Conservation (phyloP, 129 eudicot species). For the Rutidosis leptorrhynchoides region DNA sequence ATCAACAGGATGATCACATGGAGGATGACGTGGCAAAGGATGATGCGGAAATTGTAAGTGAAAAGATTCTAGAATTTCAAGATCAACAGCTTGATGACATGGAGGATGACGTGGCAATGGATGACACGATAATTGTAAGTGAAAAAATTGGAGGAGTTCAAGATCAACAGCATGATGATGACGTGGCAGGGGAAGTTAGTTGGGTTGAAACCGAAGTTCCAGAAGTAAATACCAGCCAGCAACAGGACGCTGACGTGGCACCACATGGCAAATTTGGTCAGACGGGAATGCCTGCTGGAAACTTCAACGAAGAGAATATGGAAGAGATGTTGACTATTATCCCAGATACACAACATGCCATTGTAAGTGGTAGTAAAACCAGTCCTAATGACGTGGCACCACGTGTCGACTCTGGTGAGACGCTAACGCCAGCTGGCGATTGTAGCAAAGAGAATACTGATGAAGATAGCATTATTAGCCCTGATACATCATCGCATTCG, state of each 20-base stretch:
- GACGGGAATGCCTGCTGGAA: constrained; percentile 8
- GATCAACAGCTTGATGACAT: too few relatives aligned
- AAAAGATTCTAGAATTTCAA: too few relatives aligned
- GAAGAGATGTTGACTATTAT: background rate
- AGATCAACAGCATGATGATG: constrained; percentile 19
- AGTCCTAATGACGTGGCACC: constrained; percentile 8
- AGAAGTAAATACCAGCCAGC: constrained; percentile 21
- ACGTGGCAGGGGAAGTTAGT: constrained; percentile 22
- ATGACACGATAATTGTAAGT: constrained; percentile 13
- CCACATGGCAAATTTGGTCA: background rate
- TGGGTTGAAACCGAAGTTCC: constrained; percentile 18
- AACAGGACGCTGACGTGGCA: constrained; percentile 13
- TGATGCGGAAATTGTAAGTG: constrained; percentile 15
- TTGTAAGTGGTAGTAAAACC: background rate
- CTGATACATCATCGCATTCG: constrained; percentile 17
- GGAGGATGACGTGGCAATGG: constrained; percentile 20
- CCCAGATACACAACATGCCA: background rate
- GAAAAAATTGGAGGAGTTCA: constrained; percentile 8
- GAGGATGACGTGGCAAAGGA: constrained; percentile 20
- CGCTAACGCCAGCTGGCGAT: constrained; percentile 16
- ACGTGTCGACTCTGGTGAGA: constrained; percentile 9
- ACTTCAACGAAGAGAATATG: background rate
- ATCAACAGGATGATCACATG: too few relatives aligned
- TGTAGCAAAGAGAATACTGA: constrained; percentile 20
- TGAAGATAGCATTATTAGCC: constrained; percentile 9